Evolutionary conservation across 164 flowering plant species (phyloP).

Genomic region (Vitis rotundifolia): DNA sequence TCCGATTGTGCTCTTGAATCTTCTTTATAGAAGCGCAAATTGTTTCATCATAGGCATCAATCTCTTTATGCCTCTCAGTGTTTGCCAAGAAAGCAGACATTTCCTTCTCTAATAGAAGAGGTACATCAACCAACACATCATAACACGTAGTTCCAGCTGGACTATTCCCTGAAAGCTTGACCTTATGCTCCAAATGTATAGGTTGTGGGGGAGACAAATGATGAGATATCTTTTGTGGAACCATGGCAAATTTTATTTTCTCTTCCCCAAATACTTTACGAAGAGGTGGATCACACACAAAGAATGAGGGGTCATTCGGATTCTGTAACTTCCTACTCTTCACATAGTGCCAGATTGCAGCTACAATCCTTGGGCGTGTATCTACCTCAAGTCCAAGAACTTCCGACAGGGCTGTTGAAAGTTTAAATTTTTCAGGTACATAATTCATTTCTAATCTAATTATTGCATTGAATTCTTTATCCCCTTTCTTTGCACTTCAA

Average conservation of each 20-base stretch:
- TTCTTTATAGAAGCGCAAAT: constrained; percentile 69
- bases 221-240: constrained; percentile 58
- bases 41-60: constrained; percentile 73
- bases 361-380: constrained; percentile 65
- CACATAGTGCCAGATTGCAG: constrained; percentile 87
- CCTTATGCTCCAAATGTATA: constrained; percentile 70
- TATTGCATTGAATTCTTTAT: constrained; percentile 71
- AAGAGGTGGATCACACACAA: constrained; percentile 73
- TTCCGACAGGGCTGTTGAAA: constrained; percentile 63
- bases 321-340: constrained; percentile 68
- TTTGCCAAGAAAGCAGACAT: constrained; percentile 61
- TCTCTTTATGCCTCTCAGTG: constrained; percentile 59
- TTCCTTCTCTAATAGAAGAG: constrained; percentile 64
- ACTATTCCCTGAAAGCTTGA: constrained; percentile 73
- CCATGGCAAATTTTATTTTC: constrained; percentile 66
- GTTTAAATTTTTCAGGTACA: constrained; percentile 69
- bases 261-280: constrained; percentile 86
- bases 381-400: constrained; percentile 84
- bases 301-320: constrained; percentile 60
- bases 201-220: constrained; percentile 73
- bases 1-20: constrained; percentile 71
- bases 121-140: constrained; percentile 79
- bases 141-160: constrained; percentile 81
- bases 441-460: constrained; percentile 81
- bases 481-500: constrained; percentile 86